Evolutionary conservation across 129 eudicot genomes (phyloP).

Genomic region (Silybum marianum): DNA sequence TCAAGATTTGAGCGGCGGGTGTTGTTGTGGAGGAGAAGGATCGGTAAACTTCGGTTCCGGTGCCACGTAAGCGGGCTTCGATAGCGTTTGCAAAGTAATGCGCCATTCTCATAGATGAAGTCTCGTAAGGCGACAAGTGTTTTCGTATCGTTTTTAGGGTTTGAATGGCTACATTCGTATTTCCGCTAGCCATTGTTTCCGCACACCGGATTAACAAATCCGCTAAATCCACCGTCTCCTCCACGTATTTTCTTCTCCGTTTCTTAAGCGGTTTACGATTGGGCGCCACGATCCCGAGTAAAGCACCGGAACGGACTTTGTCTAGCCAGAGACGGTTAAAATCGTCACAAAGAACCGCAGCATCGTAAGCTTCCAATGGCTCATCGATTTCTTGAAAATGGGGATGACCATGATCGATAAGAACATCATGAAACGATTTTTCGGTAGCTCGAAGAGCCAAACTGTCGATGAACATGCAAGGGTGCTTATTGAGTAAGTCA

Average conservation of each 20-base stretch:
- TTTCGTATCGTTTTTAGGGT: conserved; percentile 30
- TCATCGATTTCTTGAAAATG: not conserved
- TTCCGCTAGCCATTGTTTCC: conserved; percentile 25
- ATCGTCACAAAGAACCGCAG: conserved; percentile 29
- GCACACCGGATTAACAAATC: conserved; percentile 41
- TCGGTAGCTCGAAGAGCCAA: conserved; percentile 39
- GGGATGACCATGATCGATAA: not conserved
- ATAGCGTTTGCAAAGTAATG: conserved; percentile 51
- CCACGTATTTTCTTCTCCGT: not conserved
- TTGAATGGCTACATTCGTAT: conserved; percentile 5
- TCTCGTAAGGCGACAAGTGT: conserved; percentile 48
- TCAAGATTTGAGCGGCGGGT: conserved; percentile 28
- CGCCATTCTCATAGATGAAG: conserved; percentile 32
- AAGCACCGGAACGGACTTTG: not conserved
- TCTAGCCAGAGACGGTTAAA: conserved; percentile 9
- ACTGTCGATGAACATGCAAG: conserved; percentile 46
- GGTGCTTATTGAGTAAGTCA: conserved; percentile 45
- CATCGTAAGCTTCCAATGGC: conserved; percentile 20
- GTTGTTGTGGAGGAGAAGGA: conserved; percentile 3
- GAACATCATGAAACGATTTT: conserved; percentile 23
- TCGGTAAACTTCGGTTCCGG: conserved; percentile 25
- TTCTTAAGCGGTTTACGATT: not conserved
- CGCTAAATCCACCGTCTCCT: conserved; percentile 33
- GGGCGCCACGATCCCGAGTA: not conserved
- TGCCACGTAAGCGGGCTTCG: conserved; percentile 47